A percentile compares a stretch with the other conserved stretches of the same genome.
These are phyloP conservation scores for Lotus japonicus DNA, from an alignment of 306 rosid genomes.

Conservation along the genomic window DNA sequence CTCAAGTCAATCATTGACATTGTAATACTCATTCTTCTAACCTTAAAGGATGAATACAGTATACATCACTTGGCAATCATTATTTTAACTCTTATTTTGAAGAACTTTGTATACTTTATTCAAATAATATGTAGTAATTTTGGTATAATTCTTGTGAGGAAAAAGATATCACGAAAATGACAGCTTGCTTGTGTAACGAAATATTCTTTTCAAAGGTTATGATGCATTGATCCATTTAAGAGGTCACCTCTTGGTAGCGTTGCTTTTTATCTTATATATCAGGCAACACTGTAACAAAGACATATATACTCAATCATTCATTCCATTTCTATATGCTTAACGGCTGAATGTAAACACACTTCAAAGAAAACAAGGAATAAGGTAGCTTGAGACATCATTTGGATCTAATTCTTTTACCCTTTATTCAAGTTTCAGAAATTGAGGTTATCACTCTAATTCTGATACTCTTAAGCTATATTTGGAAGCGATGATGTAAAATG, in stretches of 20 bases:
- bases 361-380: neutral
- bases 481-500: neutral
- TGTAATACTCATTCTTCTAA: neutral
- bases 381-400: conserved; percentile 1
- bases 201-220: conserved; percentile 16
- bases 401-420: conserved; percentile 13
- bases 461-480: neutral
- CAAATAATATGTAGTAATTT: too few relatives aligned
- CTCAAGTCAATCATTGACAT: neutral
- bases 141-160: conserved; percentile 3
- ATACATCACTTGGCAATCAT: neutral
- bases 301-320: neutral
- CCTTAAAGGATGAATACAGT: neutral
- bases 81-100: too few relatives aligned
- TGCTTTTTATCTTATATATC: neutral
- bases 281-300: neutral
- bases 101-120: too few relatives aligned
- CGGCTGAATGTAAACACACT: neutral
- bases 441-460: neutral
- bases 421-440: too few relatives aligned
- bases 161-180: conserved; percentile 9
- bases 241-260: neutral
- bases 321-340: neutral
- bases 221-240: conserved; percentile 12
- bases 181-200: conserved; percentile 30